phyloP scores from a whole-genome alignment of 2,329 filamentous ascomycete species.

The Clarireedia paspali region DNA sequence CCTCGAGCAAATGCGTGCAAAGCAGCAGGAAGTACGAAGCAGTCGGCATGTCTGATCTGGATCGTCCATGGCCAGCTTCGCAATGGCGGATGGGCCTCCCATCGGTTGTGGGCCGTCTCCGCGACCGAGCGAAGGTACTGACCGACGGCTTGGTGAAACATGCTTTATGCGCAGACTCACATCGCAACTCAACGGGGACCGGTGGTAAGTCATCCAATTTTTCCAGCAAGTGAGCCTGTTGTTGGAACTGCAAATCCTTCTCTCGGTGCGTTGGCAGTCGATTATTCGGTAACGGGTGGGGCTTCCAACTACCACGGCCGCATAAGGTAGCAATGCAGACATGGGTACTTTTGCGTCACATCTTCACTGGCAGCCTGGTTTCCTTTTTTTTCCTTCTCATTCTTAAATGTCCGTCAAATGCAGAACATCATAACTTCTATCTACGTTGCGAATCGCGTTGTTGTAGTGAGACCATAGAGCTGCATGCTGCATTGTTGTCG shows the following conservation, averaged over 20 bases:
- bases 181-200: no score
- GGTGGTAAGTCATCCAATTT: no score
- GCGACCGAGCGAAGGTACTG: no score
- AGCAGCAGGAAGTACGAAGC: no score
- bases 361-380: constrained; percentile 6
- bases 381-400: constrained; percentile 1
- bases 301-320: constrained; percentile 3
- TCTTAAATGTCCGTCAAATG: not conserved
- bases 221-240: not conserved
- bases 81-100: no score
- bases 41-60: no score
- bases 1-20: no score
- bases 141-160: no score
- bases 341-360: constrained; percentile 1
- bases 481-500: not conserved
- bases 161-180: no score
- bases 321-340: constrained; percentile 8
- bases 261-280: constrained; percentile 6
- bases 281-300: constrained; percentile 5
- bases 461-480: constrained; percentile 7
- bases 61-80: no score
- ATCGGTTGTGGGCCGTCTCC: no score
- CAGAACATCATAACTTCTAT: not conserved
- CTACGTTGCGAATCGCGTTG: not conserved
- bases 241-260: not conserved